Percentiles rank a stretch among this genome's conserved stretches.
phyloP scores from a whole-genome alignment of 106 monocot species.

The Dactylorhiza incarnata region DNA sequence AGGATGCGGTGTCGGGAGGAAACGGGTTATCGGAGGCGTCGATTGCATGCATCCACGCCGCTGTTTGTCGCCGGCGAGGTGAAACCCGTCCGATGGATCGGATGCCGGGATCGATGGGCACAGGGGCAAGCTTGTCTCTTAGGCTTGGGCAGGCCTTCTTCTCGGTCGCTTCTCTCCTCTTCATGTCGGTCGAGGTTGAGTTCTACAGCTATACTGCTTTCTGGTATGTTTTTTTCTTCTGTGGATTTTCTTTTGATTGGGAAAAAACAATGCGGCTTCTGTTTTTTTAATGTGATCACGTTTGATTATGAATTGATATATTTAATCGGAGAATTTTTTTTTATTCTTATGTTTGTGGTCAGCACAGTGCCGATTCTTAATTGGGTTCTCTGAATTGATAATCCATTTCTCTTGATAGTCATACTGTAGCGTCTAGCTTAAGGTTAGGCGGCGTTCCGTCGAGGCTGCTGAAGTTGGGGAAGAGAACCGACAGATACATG shows the following conservation, averaged over 20 bases:
- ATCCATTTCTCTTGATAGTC: neutral
- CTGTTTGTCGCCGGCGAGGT: constrained; percentile 3
- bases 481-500: too few relatives aligned
- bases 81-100: constrained; percentile 11
- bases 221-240: constrained; percentile 17
- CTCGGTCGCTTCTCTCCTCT: constrained; percentile 21
- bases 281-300: neutral
- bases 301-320: neutral
- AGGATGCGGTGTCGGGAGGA: constrained; percentile 3
- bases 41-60: neutral
- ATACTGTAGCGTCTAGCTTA: neutral
- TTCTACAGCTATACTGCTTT: constrained; percentile 34
- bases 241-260: neutral
- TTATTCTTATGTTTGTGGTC: neutral
- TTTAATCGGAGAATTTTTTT: neutral
- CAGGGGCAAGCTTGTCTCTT: constrained; percentile 18
- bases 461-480: too few relatives aligned
- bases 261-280: neutral
- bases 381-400: neutral
- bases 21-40: neutral
- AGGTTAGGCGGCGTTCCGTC: too few relatives aligned
- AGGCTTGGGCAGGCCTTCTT: constrained; percentile 23
- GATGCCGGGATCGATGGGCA: constrained; percentile 13
- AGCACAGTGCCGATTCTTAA: neutral
- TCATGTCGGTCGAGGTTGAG: constrained; percentile 22